Base-by-base conservation (phyloP, 768 basidiomycete genomes). In the Tylopilus sp. region DNA sequence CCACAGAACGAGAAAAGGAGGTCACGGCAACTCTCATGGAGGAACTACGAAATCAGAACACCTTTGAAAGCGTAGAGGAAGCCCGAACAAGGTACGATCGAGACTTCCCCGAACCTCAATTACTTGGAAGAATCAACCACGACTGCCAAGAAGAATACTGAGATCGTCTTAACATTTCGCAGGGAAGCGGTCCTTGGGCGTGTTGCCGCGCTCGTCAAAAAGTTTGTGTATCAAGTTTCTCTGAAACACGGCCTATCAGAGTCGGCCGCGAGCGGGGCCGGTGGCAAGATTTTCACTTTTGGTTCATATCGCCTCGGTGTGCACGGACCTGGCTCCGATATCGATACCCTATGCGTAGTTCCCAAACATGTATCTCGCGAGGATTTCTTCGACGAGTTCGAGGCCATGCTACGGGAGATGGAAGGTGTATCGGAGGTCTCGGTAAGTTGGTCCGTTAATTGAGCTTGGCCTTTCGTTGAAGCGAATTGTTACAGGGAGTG, bases 241-340 rank as follows among this genome's bases (percentile, higher is more conserved):
- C 68, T 95, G 52, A 73, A 82, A 40, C 82, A 80, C 36, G 96
- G 96, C 8, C 75, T 96, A 42, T 95, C 94, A 28, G 94, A 98
- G 58, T 73, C 86, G 19, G 88, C 92, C 2, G 95, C 96, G 10
- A 82, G 74, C 47, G 86, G 90, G 44, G 92, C 97, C 10, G 97
- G 97, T 47, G 97, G 95, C 58, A 96, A 98, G 78, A 98, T 99
- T 68, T 99, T 93, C 71, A 98, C 97, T 8, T 99, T 96, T 71
- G 97, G 97, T 37, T 98, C 95, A 47, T 98, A 98, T 78, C 88
- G 97, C 63, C 76, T 99, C 45, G 97, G 97, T 54, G 97, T 98
- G 21, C 97, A 98, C 71, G 92, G 92, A 13, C 97, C 96, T 31
- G 89, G 92, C 4, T 79, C 87, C 45, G 96, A 99, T 81, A 98